Evolutionary conservation across 2,329 filamentous ascomycete species (phyloP).

Genomic region (Hysterium pulicare): DNA sequence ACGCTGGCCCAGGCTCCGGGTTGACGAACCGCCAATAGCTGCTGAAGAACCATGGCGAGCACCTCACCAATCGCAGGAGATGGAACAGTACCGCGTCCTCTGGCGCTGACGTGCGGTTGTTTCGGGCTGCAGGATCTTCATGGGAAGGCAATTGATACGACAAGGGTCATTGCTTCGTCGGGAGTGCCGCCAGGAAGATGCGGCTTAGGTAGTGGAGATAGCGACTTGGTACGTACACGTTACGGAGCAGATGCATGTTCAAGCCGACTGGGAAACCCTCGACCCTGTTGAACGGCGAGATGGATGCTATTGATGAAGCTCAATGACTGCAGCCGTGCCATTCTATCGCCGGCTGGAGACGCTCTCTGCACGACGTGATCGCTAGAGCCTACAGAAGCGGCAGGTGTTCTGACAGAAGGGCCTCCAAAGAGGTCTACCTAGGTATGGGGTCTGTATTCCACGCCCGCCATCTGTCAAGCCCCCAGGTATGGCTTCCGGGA

Average conservation of each 20-base stretch:
- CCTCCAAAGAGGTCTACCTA: not conserved
- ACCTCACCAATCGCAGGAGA: not conserved
- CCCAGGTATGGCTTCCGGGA: not conserved
- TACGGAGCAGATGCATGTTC: not conserved
- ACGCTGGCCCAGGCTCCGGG: too few relatives aligned
- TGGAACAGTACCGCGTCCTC: not conserved
- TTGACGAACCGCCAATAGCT: too few relatives aligned
- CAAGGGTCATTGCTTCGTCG: conserved; percentile 21
- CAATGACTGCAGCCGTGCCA: not conserved
- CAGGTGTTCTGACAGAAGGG: not conserved
- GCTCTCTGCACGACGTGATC: not conserved
- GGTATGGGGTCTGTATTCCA: not conserved
- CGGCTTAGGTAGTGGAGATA: not conserved
- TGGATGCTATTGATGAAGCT: not conserved
- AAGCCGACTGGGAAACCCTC: conserved; percentile 13
- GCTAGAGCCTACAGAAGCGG: not conserved
- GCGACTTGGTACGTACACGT: not conserved
- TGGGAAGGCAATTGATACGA: conserved; percentile 10
- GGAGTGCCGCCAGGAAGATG: conserved; percentile 3
- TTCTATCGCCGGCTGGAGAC: not conserved
- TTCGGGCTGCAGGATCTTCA: conserved; percentile 2
- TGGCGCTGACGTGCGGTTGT: too few relatives aligned
- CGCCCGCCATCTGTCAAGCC: not conserved
- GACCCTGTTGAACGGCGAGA: not conserved
- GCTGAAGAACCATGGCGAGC: too few relatives aligned